Evolutionary conservation across 2,329 filamentous ascomycete genomes (phyloP).

Genomic region (Botrytis byssoidea): DNA sequence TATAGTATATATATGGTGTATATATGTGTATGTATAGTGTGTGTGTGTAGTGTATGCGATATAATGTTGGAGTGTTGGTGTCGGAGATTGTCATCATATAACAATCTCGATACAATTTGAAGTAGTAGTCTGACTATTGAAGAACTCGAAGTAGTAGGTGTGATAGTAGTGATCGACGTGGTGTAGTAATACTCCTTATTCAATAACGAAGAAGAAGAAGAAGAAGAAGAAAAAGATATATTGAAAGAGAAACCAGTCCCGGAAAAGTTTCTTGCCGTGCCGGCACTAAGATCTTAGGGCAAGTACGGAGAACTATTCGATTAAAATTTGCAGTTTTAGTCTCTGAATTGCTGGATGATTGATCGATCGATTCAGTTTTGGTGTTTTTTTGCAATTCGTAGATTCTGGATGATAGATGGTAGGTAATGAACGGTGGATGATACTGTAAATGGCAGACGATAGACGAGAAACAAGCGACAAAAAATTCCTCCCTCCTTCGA

Average conservation of each 20-base stretch:
- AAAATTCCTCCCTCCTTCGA: neutral
- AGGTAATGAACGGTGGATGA: neutral
- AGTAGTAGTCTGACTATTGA: neutral
- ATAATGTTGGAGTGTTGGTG: neutral
- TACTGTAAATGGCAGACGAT: neutral
- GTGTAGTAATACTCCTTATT: neutral
- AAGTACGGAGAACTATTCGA: neutral
- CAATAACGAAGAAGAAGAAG: neutral
- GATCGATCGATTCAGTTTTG: neutral
- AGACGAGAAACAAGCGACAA: neutral
- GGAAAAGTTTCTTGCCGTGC: neutral
- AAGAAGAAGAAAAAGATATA: neutral
- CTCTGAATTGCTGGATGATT: neutral
- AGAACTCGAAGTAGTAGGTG: neutral
- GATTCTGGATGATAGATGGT: neutral
- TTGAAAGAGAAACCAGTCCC: neutral
- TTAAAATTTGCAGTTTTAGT: slow-evolving; percentile 6
- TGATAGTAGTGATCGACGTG: neutral
- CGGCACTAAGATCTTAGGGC: neutral
- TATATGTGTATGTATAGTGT: neutral
- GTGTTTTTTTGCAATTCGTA: neutral
- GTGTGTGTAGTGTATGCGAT: neutral
- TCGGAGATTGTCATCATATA: neutral
- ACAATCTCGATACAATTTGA: neutral
- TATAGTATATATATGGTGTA: no score